Base-by-base conservation (phyloP, 2,329 filamentous ascomycete genomes). In the Capronia epimyces region DNA sequence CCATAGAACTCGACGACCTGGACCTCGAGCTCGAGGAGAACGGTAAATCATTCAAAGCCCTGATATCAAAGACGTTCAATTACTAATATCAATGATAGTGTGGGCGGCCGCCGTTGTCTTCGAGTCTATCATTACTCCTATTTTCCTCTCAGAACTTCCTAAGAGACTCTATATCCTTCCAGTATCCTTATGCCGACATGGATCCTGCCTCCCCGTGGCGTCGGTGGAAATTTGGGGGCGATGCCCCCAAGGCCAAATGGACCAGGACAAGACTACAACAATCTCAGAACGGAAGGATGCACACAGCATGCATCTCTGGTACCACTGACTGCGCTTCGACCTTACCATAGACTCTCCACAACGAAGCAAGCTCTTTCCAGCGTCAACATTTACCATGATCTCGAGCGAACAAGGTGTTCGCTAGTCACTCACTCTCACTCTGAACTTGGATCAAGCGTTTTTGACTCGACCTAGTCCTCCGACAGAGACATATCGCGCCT, bases 181-280 rank as follows among this genome's bases (percentile, higher is more conserved):
- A 27, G 5, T 44, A 44, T 44, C 18, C 24, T 44, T 44, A 44
- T 10, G 43, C 43, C 43, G 43, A 22, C 43, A 34, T 9, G 13
- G 25, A 3, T 21, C 43, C 24, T 46, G 43, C 43, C 43, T 46
- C 43, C 43, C 15, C 43, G 27, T 46, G 43, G 43, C 43, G 43
- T 36, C 43, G 43, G 43, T 46, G 43, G 43, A 46, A 46, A 46
- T 25, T 36, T 46, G 43, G 43, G 43, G 24, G 43, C 32, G 43
- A 36, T 36, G 25, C 43, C 43, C 43, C 43, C 13, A 46, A 22
- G 43, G 25, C 43, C n/a, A 46, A 46, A 36, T 6, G 24, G 29
- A 34, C 20, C 25, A 46, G 32, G 5, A 29, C 7, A 31, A 44
- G 24, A 32, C 5, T 5, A 27, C 24, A 27, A 27, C 24, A 10